Evolutionary conservation across 1,284 basidiomycete genomes (phyloP).

Genomic region (Leucoagaricus sp.): DNA sequence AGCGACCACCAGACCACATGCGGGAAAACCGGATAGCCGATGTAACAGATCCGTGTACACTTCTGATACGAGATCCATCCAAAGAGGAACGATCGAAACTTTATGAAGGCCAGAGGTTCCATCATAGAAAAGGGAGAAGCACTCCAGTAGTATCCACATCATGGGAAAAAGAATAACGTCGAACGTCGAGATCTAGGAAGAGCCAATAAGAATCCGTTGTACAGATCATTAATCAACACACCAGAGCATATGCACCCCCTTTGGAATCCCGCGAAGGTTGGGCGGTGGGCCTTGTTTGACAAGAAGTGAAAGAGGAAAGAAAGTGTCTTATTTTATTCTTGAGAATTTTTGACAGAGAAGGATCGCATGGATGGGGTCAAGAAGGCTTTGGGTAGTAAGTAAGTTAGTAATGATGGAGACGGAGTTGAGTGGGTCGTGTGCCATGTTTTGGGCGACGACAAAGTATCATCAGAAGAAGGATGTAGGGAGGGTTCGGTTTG

Average conservation of each 20-base stretch:
- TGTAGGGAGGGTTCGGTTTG: background rate
- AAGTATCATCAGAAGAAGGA: too few relatives aligned
- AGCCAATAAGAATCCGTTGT: background rate
- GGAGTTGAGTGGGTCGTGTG: background rate
- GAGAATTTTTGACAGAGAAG: background rate
- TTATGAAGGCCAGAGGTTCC: background rate
- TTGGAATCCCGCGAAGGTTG: constrained; percentile 7
- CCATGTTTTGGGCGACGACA: too few relatives aligned
- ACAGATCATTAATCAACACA: background rate
- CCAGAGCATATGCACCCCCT: background rate
- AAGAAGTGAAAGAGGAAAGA: constrained; percentile 9
- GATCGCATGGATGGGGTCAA: background rate
- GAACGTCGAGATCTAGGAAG: too few relatives aligned
- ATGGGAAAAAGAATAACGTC: too few relatives aligned
- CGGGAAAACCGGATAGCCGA: background rate
- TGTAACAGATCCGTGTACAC: background rate
- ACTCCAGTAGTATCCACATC: too few relatives aligned
- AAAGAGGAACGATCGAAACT: constrained; percentile 3
- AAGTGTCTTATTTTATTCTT: background rate
- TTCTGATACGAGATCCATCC: background rate
- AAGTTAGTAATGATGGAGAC: background rate
- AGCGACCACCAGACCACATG: background rate
- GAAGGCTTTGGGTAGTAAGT: background rate
- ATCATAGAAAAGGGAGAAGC: too few relatives aligned
- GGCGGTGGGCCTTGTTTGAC: background rate